Base-by-base conservation (phyloP, 768 basidiomycete genomes). In the Cyclocybe aegerita region DNA sequence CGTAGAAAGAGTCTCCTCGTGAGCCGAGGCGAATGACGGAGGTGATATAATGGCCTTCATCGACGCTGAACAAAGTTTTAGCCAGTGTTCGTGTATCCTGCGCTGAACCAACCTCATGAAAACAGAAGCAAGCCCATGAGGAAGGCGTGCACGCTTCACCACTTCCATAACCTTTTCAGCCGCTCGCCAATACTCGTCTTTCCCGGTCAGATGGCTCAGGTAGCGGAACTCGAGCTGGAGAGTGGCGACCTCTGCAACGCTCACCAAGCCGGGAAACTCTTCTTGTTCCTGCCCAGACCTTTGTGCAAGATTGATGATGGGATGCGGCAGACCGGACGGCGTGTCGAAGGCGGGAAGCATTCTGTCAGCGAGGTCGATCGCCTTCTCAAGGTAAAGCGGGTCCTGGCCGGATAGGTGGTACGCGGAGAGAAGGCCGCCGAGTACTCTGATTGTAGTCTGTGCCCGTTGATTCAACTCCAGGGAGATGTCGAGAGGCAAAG, bases 1-100 rank as follows among this genome's bases (percentile, higher is more conserved):
- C 95, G 63, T 97, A 98, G 70, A 86, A 98, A 2, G 91, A 93
- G 65, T 98, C 95, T 30, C 88, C 95, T 38, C 93, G 79, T 32
- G 93, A 93, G 23, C 95, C 95, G 15, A 98, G 79, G 9, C 94
- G 84, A 54, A 98, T 89, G 12, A 88, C 80, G 9, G 88, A 84
- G 17, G 81, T 69, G 14, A 83, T 65, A 53, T 73, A 81, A 50
- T 70, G 60, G 4, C 77, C 79, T 9, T 65, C 60, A 2, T 71
- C 66, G 12, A 71, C 56, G 52, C 77, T 76, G 58, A 46, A 48
- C 46, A 36, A 50, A 32, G 34, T 32, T 43, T 38, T 12, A 46
- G 35, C 29, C 31, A 37, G 38, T 11, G 11, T 5, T 7, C 4
- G 15, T 44, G n/a, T 32, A 29, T 7, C 17, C 32, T 7, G 4